Base-by-base conservation (phyloP, 2,329 filamentous ascomycete genomes). In the Curvularia sp. region DNA sequence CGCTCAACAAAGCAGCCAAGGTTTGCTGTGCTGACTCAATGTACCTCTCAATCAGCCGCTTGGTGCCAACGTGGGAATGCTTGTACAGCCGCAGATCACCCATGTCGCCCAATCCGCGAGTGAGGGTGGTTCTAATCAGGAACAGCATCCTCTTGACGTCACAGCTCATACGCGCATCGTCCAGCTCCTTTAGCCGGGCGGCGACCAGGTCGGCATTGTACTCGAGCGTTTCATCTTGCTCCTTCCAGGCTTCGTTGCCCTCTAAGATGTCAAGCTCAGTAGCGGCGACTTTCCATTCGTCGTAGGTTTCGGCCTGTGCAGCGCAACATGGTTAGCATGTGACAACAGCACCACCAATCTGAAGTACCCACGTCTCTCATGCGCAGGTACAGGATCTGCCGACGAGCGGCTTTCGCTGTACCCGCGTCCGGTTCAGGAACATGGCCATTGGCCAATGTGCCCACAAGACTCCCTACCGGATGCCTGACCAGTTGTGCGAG, bases 1-100 rank as follows among this genome's bases (percentile, higher is more conserved):
- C 69, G 19, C 90, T 87, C 34, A 95, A 84, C 55, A 97, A 77
- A 0, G 87, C 83, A 6, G 88, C 82, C 59, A 98, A 88, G 0
- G 92, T 92, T 56, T 87, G 83, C 28, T 93, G 79, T 1, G 91
- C 89, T 1, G 91, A 92, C 49, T 90, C 86, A 60, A 96, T 93
- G 69, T 97, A 97, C 32, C 86, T 83, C 77, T 97, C 93, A 61
- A 97, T 94, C 63, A 97, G 78, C 58, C 85, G 83, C 79, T 97
- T 97, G 8, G 93, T 97, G 5, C 93, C 94, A 13, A 92, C 85
- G 71, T 95, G 89, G 0, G 90, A 91, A 73, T 95, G 91, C 54
- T 88, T 88, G 79, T 97, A 97, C 1, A 97, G 82, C 51, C 88
- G 85, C 41, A 89, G 84, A 70, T 93, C 90, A 60, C 91, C 92